These are phyloP conservation scores for Thielaviopsis populi DNA, from an alignment of 2,329 filamentous ascomycete genomes.

Conservation along the genomic window DNA sequence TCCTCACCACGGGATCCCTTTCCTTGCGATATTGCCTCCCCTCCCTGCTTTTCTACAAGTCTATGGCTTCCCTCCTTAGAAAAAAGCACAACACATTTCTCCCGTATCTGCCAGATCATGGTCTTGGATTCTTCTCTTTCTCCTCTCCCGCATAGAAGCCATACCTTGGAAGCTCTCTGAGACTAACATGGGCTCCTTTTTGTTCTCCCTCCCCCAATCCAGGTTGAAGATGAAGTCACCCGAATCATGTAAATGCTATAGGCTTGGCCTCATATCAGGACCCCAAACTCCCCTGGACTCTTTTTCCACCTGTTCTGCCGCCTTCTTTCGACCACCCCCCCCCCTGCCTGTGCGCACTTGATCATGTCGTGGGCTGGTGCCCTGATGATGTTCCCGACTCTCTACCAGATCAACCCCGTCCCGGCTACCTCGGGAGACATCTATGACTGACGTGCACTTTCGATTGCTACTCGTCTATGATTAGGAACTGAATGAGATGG, in stretches of 20 bases:
- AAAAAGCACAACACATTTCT: no score
- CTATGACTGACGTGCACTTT: neutral
- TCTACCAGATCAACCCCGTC: neutral
- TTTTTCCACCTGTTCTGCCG: neutral
- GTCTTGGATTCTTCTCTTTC: neutral
- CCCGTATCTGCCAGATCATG: no score
- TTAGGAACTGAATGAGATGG: conserved; percentile 23
- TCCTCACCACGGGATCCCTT: neutral
- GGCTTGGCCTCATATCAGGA: conserved; percentile 17
- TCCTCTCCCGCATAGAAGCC: neutral
- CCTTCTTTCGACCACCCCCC: neutral
- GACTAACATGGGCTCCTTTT: conserved; percentile 14
- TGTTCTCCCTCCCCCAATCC: conserved; percentile 20
- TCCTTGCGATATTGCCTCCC: conserved; percentile 2
- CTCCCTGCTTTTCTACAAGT: neutral
- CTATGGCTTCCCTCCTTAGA: neutral
- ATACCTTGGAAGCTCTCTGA: conserved; percentile 12
- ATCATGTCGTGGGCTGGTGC: neutral
- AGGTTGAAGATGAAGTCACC: conserved; percentile 82
- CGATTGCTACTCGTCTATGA: conserved; percentile 9
- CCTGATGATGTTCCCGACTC: neutral
- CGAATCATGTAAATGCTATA: conserved; percentile 61
- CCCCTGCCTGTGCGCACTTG: neutral
- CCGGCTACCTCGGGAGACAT: neutral
- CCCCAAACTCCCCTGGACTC: neutral